A percentile compares a stretch with the other conserved stretches of the same genome.
These are phyloP conservation scores for Geosiphon pyriformis DNA, from an alignment of 192 early-diverging fungal species.

Conservation along the genomic window DNA sequence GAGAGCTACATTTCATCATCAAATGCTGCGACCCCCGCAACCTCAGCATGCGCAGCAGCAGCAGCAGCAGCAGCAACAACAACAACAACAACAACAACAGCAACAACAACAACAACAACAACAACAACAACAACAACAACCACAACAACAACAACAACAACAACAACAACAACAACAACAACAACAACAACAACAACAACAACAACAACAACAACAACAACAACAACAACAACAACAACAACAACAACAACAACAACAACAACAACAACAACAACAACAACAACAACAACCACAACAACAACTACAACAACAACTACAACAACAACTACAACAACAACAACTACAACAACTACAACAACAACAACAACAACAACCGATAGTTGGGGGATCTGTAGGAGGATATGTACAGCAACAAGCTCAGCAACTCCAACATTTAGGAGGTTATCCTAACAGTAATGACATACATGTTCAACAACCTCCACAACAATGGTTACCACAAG, in stretches of 20 bases:
- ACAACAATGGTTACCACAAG: background rate
- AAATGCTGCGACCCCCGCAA: background rate
- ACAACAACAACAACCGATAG: slow-evolving; percentile 10
- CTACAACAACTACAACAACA: background rate
- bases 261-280: slow-evolving; percentile 18
- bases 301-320: background rate
- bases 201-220: slow-evolving; percentile 2
- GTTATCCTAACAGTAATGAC: background rate
- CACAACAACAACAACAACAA: background rate
- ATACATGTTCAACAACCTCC: background rate
- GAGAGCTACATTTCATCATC: no score
- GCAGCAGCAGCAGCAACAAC: background rate
- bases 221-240: background rate
- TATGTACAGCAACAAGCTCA: background rate
- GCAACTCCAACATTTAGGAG: background rate
- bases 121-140: background rate
- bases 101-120: background rate
- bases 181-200: background rate
- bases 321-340: slow-evolving; percentile 1
- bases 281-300: background rate
- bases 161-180: slow-evolving; percentile 8
- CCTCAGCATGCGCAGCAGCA: background rate
- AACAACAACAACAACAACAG: background rate
- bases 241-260: background rate
- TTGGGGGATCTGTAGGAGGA: no score